These are phyloP conservation scores for Mucor circinelloides DNA, from an alignment of 371 early-diverging fungal genomes.

Conservation along the genomic window DNA sequence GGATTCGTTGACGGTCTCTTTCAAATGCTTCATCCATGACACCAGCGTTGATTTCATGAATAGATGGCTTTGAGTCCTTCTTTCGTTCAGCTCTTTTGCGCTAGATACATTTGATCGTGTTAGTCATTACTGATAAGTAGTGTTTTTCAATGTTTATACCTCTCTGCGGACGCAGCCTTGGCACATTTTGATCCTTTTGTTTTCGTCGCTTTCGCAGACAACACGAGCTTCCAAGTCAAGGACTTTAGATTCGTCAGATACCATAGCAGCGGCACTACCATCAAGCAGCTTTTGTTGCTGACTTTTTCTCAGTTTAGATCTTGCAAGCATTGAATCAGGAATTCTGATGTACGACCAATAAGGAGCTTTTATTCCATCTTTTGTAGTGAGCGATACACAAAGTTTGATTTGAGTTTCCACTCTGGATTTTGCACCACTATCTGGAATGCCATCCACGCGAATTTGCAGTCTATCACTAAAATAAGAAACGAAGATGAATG, in stretches of 20 bases:
- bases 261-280: constrained; percentile 16
- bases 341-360: constrained; percentile 64
- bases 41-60: background rate
- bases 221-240: constrained; percentile 78
- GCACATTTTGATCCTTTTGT: constrained; percentile 76
- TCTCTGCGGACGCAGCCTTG: constrained; percentile 85
- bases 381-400: constrained; percentile 56
- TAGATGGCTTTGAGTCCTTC: constrained; percentile 18
- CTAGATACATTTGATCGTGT: constrained; percentile 11
- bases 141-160: constrained; percentile 29
- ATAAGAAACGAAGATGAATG: background rate
- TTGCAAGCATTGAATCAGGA: constrained; percentile 57
- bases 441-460: constrained; percentile 60
- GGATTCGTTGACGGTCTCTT: constrained; percentile 52
- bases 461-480: constrained; percentile 21
- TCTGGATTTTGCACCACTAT: constrained; percentile 65
- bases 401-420: constrained; percentile 81
- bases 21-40: constrained; percentile 30
- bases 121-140: background rate
- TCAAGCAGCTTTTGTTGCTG: constrained; percentile 16
- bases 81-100: constrained; percentile 52
- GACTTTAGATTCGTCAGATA: constrained; percentile 31
- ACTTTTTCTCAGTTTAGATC: constrained; percentile 42
- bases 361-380: constrained; percentile 51
- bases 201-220: constrained; percentile 81